Conservation (phyloP, 192 early-diverging fungal genomes). For the Podila epicladia region DNA sequence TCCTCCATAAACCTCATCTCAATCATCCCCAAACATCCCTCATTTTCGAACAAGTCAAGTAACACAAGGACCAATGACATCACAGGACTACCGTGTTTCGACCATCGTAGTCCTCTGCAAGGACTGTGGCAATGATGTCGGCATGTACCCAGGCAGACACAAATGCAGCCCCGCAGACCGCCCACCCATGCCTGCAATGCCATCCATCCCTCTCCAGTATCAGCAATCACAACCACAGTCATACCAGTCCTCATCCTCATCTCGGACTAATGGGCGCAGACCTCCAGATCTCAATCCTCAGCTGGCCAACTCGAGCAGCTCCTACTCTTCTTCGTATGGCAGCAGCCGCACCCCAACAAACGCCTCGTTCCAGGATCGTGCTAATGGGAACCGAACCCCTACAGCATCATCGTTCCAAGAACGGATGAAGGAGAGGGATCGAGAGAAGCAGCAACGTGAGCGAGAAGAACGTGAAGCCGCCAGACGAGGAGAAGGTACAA, state of each 20-base stretch:
- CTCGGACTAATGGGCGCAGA: slow-evolving; percentile 11
- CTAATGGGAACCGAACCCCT: slow-evolving; percentile 8
- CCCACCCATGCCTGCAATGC: slow-evolving; percentile 41
- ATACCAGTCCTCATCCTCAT: slow-evolving; percentile 20
- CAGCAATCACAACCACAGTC: slow-evolving; percentile 17
- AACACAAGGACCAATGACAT: slow-evolving; percentile 9
- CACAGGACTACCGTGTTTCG: slow-evolving; percentile 67
- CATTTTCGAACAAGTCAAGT: neutral
- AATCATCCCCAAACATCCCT: neutral
- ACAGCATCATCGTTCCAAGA: slow-evolving; percentile 38
- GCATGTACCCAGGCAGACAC: slow-evolving; percentile 66
- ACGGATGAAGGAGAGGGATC: slow-evolving; percentile 40
- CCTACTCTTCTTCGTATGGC: slow-evolving; percentile 1
- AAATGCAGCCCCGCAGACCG: slow-evolving; percentile 40
- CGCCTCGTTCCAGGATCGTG: slow-evolving; percentile 32
- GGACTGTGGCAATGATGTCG: slow-evolving; percentile 70
- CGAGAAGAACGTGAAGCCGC: slow-evolving; percentile 45
- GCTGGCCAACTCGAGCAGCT: neutral
- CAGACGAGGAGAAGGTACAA: slow-evolving; percentile 30
- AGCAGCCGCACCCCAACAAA: slow-evolving; percentile 20
- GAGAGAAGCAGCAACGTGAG: slow-evolving; percentile 38
- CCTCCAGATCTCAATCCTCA: slow-evolving; percentile 25
- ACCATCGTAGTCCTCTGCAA: slow-evolving; percentile 66
- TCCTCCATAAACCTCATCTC: neutral
- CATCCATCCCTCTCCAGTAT: slow-evolving; percentile 45